phyloP scores from a whole-genome alignment of 2,329 filamentous ascomycete species.

The Trichoderma citrinoviride region DNA sequence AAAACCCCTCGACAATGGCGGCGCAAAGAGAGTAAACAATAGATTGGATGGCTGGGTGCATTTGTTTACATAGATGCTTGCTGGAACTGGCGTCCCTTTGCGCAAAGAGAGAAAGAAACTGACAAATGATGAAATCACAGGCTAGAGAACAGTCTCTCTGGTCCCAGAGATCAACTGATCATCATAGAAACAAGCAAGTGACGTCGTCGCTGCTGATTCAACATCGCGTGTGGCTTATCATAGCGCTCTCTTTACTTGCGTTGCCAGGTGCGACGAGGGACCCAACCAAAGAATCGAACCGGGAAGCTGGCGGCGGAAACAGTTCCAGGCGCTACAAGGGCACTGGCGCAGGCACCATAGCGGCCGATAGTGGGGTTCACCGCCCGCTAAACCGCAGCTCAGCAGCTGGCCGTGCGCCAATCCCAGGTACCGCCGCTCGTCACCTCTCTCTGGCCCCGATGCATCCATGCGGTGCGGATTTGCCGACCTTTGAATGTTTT shows the following conservation, averaged over 20 bases:
- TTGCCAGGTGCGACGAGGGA: too few relatives aligned
- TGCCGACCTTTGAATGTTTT: neutral
- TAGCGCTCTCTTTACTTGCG: too few relatives aligned
- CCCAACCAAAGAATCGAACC: too few relatives aligned
- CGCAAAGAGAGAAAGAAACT: neutral
- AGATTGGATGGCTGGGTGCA: neutral
- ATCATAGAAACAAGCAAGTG: too few relatives aligned
- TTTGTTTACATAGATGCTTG: too few relatives aligned
- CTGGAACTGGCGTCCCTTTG: neutral
- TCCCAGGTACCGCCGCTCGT: neutral
- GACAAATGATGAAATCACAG: neutral
- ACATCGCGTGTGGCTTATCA: too few relatives aligned
- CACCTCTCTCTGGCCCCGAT: neutral
- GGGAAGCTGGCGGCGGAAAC: too few relatives aligned
- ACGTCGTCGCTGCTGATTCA: too few relatives aligned
- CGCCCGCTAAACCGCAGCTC: constrained; percentile 21
- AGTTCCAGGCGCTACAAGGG: neutral
- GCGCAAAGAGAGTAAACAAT: neutral
- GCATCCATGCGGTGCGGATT: neutral
- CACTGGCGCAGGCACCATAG: constrained; percentile 1
- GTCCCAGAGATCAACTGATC: too few relatives aligned
- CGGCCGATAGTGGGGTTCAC: constrained; percentile 25
- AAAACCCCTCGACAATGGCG: constrained; percentile 10
- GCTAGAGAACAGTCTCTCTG: too few relatives aligned
- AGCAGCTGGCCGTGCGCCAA: neutral